Evolutionary conservation across 768 basidiomycete genomes (phyloP).

Genomic region (Kwoniella sp.): DNA sequence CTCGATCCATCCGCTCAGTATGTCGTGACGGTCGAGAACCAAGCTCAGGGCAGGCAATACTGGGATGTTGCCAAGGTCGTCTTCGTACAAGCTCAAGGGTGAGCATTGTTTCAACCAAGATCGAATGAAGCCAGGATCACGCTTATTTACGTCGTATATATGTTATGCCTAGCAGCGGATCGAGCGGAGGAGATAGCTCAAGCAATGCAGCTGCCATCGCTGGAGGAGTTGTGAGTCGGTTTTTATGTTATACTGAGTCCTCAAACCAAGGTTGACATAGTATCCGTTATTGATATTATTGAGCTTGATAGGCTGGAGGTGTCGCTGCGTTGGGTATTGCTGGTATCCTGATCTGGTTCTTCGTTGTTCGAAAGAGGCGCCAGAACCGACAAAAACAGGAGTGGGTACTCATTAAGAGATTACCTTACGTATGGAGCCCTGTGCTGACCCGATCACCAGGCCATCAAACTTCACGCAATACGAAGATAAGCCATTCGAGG

Average conservation of each 20-base stretch:
- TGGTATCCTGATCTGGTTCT: constrained; percentile 11
- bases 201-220: constrained; percentile 15
- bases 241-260: background rate
- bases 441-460: background rate
- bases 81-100: constrained; percentile 16
- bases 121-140: too few relatives aligned
- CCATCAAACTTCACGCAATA: background rate
- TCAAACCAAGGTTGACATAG: too few relatives aligned
- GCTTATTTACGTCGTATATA: too few relatives aligned
- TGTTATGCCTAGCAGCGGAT: too few relatives aligned
- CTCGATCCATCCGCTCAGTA: constrained; percentile 11
- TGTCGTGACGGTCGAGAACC: constrained; percentile 14
- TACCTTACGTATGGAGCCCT: background rate
- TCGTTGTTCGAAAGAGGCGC: constrained; percentile 4
- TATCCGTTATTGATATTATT: too few relatives aligned
- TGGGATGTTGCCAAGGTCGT: constrained; percentile 16
- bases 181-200: background rate
- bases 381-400: constrained; percentile 6
- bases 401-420: background rate
- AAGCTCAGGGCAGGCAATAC: constrained; percentile 1
- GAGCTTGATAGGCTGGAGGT: constrained; percentile 10
- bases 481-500: constrained; percentile 16
- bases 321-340: constrained; percentile 1
- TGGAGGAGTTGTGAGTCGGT: constrained; percentile 13
- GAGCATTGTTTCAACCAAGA: constrained; percentile 2